phyloP scores from a whole-genome alignment of 148 eudicot species.

The Arctostaphylos glauca region DNA sequence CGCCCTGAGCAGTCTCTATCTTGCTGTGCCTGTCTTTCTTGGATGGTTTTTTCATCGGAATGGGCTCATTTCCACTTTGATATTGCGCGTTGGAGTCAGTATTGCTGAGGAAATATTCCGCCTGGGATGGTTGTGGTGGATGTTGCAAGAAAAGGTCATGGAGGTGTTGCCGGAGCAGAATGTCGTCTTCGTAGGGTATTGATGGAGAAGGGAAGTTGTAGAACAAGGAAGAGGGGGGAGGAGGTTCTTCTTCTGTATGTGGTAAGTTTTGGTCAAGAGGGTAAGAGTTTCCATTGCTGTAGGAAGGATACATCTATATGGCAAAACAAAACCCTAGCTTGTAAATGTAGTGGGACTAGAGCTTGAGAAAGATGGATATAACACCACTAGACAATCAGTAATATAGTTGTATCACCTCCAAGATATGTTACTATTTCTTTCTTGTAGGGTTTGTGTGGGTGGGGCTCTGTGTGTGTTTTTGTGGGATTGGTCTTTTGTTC shows the following conservation, averaged over 20 bases:
- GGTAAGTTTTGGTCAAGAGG: neutral
- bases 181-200: neutral
- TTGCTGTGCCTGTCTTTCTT: slow-evolving; percentile 72
- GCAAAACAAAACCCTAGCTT: slow-evolving; percentile 1
- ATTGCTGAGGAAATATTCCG: neutral
- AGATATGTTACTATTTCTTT: too few species aligned
- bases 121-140: neutral
- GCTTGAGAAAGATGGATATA: neutral
- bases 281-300: neutral
- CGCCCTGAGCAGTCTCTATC: slow-evolving; percentile 53
- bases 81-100: slow-evolving; percentile 7
- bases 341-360: neutral
- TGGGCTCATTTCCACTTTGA: neutral
- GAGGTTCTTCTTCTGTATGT: neutral
- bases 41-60: slow-evolving; percentile 24
- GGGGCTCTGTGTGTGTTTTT: too few species aligned
- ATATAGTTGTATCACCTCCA: neutral
- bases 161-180: neutral
- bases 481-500: too few species aligned
- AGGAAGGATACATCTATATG: slow-evolving; percentile 4
- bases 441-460: too few species aligned
- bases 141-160: neutral
- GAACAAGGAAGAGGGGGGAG: neutral
- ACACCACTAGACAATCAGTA: neutral
- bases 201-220: slow-evolving; percentile 5